Evolutionary conservation across 75 land plant genomes (phyloP).

Genomic region (Azolla pinnata): DNA sequence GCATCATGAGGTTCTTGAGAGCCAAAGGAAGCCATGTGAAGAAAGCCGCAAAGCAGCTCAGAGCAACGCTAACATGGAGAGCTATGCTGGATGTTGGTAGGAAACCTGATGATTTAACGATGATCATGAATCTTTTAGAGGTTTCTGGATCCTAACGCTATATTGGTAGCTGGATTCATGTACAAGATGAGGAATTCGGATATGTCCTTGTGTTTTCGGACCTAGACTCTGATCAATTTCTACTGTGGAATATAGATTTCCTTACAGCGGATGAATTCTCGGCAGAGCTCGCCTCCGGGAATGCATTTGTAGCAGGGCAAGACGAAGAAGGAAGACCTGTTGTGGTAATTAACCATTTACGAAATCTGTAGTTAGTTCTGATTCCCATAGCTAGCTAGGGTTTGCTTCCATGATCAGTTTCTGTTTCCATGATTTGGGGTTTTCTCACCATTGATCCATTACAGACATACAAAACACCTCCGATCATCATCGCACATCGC

Average conservation of each 20-base stretch:
- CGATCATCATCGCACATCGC: no score
- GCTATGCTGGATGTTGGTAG: conserved; percentile 66
- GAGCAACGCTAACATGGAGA: conserved; percentile 74
- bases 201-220: not conserved
- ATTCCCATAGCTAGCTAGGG: no score
- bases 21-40: conserved; percentile 66
- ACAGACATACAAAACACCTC: no score
- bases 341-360: conserved; percentile 31
- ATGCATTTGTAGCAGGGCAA: conserved; percentile 79
- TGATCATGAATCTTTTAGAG: no score
- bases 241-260: conserved; percentile 35
- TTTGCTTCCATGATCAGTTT: no score
- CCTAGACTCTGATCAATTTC: not conserved
- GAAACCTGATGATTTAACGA: no score
- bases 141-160: no score
- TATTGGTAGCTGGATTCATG: no score
- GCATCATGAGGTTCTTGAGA: conserved; percentile 63
- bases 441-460: no score
- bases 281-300: conserved; percentile 66
- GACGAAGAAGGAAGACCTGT: conserved; percentile 77
- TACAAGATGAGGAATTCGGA: no score
- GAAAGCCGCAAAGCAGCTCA: conserved; percentile 78
- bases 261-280: conserved; percentile 93
- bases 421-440: no score
- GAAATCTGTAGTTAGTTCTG: no score